phyloP scores from a whole-genome alignment of 2,329 filamentous ascomycete genomes.

The Penicillium sp. region DNA sequence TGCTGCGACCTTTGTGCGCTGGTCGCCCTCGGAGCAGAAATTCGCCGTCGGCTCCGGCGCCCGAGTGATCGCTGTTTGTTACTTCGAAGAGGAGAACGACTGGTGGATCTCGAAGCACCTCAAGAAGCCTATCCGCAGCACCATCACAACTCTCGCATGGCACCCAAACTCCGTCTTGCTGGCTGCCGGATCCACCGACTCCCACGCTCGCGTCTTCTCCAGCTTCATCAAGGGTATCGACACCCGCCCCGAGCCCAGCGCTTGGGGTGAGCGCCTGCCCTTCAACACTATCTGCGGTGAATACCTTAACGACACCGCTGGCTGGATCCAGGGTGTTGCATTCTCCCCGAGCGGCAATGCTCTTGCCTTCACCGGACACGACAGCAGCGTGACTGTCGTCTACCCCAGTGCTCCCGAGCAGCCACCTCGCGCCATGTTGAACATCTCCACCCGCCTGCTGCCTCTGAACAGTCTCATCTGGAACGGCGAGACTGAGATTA shows the following conservation, averaged over 20 bases:
- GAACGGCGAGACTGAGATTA: constrained; percentile 88
- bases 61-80: constrained; percentile 92
- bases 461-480: constrained; percentile 93
- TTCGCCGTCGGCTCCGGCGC: constrained; percentile 97
- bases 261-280: constrained; percentile 92
- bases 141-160: constrained; percentile 92
- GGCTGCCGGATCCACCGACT: constrained; percentile 94
- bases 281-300: constrained; percentile 99
- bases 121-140: constrained; percentile 98
- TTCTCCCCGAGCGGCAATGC: constrained; percentile 92
- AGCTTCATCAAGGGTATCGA: constrained; percentile 97
- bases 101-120: constrained; percentile 99
- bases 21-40: constrained; percentile 95
- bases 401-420: constrained; percentile 92
- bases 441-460: constrained; percentile 82
- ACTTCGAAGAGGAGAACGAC: constrained; percentile 99
- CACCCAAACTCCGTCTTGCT: constrained; percentile 96
- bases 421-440: constrained; percentile 85
- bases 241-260: constrained; percentile 76
- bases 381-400: constrained; percentile 94
- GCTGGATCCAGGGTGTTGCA: constrained; percentile 90
- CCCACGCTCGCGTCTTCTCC: constrained; percentile 91
- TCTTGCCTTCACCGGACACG: constrained; percentile 92
- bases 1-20: constrained; percentile 93
- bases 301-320: constrained; percentile 91